phyloP scores from a whole-genome alignment of 495 filamentous ascomycete species.

The Penicillium roqueforti region DNA sequence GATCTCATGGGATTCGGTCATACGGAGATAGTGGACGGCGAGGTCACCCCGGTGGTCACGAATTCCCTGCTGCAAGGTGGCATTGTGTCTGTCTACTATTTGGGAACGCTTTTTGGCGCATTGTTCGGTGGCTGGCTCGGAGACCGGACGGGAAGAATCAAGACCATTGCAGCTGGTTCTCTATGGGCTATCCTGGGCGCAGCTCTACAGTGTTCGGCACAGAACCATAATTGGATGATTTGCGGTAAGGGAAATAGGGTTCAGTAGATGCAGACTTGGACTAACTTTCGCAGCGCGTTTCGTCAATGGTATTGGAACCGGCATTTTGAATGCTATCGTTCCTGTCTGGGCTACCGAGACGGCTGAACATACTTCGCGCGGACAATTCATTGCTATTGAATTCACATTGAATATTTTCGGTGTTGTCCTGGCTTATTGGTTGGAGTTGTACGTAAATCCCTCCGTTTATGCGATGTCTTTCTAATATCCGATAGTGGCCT shows the following conservation, averaged over 20 bases:
- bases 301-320: conserved; percentile 69
- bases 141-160: conserved; percentile 59
- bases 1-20: conserved; percentile 64
- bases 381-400: conserved; percentile 68
- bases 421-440: conserved; percentile 69
- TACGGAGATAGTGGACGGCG: conserved; percentile 42
- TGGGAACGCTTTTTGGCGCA: conserved; percentile 61
- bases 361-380: conserved; percentile 62
- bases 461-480: neutral
- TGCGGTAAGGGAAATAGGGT: conserved; percentile 41
- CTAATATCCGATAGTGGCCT: conserved; percentile 41
- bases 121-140: conserved; percentile 58
- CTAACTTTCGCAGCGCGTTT: conserved; percentile 47
- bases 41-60: conserved; percentile 50
- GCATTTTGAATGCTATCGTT: conserved; percentile 66
- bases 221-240: conserved; percentile 68
- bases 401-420: conserved; percentile 73
- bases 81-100: conserved; percentile 66
- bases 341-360: conserved; percentile 70
- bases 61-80: conserved; percentile 63
- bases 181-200: conserved; percentile 57
- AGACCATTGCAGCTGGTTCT: conserved; percentile 54
- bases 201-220: conserved; percentile 56
- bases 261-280: neutral
- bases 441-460: conserved; percentile 53